A percentile compares a stretch with the other conserved stretches of the same genome.
Evolutionary conservation across 345 rosid genomes (phyloP).

Genomic region (Dimocarpus longan): DNA sequence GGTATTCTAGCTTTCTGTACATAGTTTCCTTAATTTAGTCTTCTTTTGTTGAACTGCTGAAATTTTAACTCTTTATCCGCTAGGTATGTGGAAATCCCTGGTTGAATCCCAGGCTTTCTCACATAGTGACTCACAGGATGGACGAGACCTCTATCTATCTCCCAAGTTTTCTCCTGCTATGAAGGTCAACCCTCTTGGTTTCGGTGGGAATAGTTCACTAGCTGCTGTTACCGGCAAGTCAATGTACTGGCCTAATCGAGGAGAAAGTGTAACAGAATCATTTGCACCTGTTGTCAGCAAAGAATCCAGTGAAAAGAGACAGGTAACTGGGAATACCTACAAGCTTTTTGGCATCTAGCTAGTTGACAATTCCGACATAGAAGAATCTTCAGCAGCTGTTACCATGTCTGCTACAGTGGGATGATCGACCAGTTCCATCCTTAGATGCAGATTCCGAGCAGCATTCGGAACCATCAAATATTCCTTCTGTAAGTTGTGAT

Average conservation of each 20-base stretch:
- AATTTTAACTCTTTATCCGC: constrained; percentile 25
- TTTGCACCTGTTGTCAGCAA: constrained; percentile 59
- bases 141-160: constrained; percentile 51
- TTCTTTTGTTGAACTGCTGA: constrained; percentile 23
- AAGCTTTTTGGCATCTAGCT: constrained; percentile 92
- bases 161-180: constrained; percentile 53
- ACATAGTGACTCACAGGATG: constrained; percentile 50
- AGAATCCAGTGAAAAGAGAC: constrained; percentile 64
- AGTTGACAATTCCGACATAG: constrained; percentile 60
- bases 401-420: constrained; percentile 44
- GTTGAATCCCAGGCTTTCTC: constrained; percentile 57
- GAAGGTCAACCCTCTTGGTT: constrained; percentile 46
- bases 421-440: constrained; percentile 52
- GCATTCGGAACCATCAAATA: constrained; percentile 70
- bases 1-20: constrained; percentile 43
- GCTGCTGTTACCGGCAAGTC: constrained; percentile 59
- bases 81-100: constrained; percentile 75
- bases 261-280: constrained; percentile 62
- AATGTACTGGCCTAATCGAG: constrained; percentile 50
- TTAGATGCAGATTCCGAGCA: constrained; percentile 69
- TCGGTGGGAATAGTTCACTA: constrained; percentile 48
- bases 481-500: constrained; percentile 73
- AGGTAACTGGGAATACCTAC: constrained; percentile 60
- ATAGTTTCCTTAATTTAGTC: constrained; percentile 7
- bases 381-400: constrained; percentile 52